phyloP scores from a whole-genome alignment of 2,329 filamentous ascomycete species.

The Colletotrichum trifolii region DNA sequence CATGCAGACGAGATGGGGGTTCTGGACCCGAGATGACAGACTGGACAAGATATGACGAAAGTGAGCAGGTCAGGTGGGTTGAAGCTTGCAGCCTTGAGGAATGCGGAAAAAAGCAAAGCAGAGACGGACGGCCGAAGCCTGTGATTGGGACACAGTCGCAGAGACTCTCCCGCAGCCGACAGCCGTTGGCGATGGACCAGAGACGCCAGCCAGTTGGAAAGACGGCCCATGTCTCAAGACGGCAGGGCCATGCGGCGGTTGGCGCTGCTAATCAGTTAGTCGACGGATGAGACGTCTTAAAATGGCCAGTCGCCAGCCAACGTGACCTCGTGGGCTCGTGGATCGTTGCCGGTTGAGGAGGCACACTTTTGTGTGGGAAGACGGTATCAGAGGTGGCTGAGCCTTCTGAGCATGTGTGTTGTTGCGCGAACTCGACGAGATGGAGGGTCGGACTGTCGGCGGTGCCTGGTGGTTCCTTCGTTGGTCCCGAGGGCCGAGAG shows the following conservation, averaged over 20 bases:
- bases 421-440: constrained; percentile 18
- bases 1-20: background rate
- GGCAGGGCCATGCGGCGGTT: constrained; percentile 29
- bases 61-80: constrained; percentile 2
- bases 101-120: constrained; percentile 25
- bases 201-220: constrained; percentile 6
- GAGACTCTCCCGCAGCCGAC: background rate
- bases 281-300: background rate
- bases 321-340: constrained; percentile 31
- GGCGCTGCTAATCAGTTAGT: background rate
- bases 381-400: constrained; percentile 21
- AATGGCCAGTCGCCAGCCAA: constrained; percentile 4
- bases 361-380: constrained; percentile 2
- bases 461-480: no score
- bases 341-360: constrained; percentile 28
- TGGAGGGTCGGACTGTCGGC: constrained; percentile 14
- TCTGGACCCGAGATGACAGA: background rate
- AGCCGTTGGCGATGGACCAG: constrained; percentile 8
- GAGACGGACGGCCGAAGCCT: background rate
- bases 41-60: background rate
- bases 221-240: constrained; percentile 16
- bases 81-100: constrained; percentile 13
- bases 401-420: constrained; percentile 11
- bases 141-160: constrained; percentile 15
- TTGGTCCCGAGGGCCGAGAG: background rate